phyloP scores from a whole-genome alignment of 2,329 filamentous ascomycete species.

The Sclerotinia nivalis region DNA sequence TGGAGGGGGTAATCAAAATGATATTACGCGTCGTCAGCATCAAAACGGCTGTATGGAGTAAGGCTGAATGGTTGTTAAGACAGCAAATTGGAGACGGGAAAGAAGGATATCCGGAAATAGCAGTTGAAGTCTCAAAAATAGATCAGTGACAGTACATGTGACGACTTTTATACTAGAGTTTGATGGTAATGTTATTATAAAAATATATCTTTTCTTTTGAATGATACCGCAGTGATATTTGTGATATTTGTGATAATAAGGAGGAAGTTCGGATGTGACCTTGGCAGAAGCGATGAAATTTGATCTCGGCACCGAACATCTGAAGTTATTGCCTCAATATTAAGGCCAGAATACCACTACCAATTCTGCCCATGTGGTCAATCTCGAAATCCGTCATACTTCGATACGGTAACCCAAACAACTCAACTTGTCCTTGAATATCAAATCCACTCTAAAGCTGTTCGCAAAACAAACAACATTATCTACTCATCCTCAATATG shows the following conservation, averaged over 20 bases:
- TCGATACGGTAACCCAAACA: constrained; percentile 7
- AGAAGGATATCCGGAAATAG: not conserved
- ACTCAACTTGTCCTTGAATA: not conserved
- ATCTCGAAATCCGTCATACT: constrained; percentile 6
- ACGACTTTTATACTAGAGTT: not conserved
- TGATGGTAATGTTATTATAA: not conserved
- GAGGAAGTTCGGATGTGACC: not conserved
- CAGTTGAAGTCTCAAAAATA: not conserved
- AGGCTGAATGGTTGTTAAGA: not conserved
- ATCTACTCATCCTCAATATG: constrained; percentile 7
- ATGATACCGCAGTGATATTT: not conserved
- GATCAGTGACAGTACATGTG: not conserved
- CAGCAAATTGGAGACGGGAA: not conserved
- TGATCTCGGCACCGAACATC: not conserved
- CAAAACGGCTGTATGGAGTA: not conserved
- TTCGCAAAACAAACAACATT: constrained; percentile 11
- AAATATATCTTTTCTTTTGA: not conserved
- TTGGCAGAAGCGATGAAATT: not conserved
- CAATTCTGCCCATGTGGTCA: not conserved
- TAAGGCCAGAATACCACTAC: not conserved
- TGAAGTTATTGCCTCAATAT: not conserved
- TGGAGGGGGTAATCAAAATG: not conserved
- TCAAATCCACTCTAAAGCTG: constrained; percentile 16
- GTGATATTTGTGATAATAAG: not conserved
- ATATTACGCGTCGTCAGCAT: constrained; percentile 20